Base-by-base conservation (phyloP, 2,329 filamentous ascomycete species). In the Drechmeria coniospora region DNA sequence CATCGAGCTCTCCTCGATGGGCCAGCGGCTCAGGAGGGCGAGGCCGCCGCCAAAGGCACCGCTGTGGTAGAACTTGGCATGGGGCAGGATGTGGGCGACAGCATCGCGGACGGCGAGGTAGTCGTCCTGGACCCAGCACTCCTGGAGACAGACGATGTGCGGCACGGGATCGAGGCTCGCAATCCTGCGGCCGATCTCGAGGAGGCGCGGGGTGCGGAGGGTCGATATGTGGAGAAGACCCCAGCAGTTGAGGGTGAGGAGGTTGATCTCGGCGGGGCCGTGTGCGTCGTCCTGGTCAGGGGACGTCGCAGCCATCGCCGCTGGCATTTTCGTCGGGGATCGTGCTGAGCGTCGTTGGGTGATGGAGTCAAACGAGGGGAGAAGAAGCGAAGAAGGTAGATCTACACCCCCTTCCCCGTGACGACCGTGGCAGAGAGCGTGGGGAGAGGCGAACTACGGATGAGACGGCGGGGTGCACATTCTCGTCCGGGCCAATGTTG, bases 231-330 rank as follows among this genome's bases (percentile, higher is more conserved):
- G 83, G 46, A 92, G 87, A 35, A 95, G 73, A 28, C 90, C 90
- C 87, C 90, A 95, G 70, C 84, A 94, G 56, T 98, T 98, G 50
- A 93, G 71, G 4, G 82, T 90, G 38, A 94, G 59, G 40, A 95
- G 65, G 45, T 79, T 77, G 47, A 95, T 68, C 32, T 75, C 65
- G 18, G 57, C 57, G 12, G 66, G 70, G 13, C 5, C n/a, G n/a
- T n/a, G n/a, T n/a, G n/a, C n/a, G n/a, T n/a, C n/a, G n/a, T n/a
- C n/a, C n/a, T n/a, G n/a, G n/a, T n/a, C n/a, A n/a, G n/a, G n/a
- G n/a, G n/a, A n/a, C n/a, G n/a, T n/a, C n/a, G n/a, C n/a, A n/a
- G n/a, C n/a, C 23, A 20, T 11, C 15, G 15, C n/a, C 19, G 13
- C 12, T 20, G 15, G 26, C 26, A 5, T 22, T 18, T 8, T 21